Evolutionary conservation across 345 rosid species (phyloP).

Genomic region (Acer negundo): DNA sequence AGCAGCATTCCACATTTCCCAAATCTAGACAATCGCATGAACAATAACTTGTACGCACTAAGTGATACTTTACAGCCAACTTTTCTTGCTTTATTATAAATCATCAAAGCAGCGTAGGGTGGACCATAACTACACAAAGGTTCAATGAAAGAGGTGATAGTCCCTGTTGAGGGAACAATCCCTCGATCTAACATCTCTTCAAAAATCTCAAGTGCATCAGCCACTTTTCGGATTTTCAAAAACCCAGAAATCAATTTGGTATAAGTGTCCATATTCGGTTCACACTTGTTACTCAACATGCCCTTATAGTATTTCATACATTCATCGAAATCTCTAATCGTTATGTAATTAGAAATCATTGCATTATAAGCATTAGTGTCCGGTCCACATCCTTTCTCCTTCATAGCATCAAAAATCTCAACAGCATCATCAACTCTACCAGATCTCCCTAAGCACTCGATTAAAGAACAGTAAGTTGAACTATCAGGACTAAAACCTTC

Average conservation of each 20-base stretch:
- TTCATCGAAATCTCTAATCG: slow-evolving; percentile 54
- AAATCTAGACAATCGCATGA: slow-evolving; percentile 78
- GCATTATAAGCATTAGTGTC: slow-evolving; percentile 68
- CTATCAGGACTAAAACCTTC: slow-evolving; percentile 57
- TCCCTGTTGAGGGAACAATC: slow-evolving; percentile 65
- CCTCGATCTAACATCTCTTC: slow-evolving; percentile 73
- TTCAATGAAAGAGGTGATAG: slow-evolving; percentile 59
- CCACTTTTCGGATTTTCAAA: slow-evolving; percentile 70
- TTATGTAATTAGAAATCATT: slow-evolving; percentile 68
- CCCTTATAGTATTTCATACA: slow-evolving; percentile 50
- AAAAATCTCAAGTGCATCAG: slow-evolving; percentile 86
- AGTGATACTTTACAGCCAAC: slow-evolving; percentile 68
- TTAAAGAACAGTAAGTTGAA: slow-evolving; percentile 55
- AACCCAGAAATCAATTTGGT: slow-evolving; percentile 58
- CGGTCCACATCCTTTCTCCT: slow-evolving; percentile 46
- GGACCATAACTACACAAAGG: slow-evolving; percentile 86
- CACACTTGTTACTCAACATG: slow-evolving; percentile 52
- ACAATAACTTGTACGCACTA: slow-evolving; percentile 72
- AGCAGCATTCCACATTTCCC: slow-evolving; percentile 92
- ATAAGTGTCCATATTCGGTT: slow-evolving; percentile 65
- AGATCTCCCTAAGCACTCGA: slow-evolving; percentile 83
- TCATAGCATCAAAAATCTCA: slow-evolving; percentile 55
- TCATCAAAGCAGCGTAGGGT: slow-evolving; percentile 79
- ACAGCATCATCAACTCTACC: slow-evolving; percentile 65
- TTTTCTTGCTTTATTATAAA: slow-evolving; percentile 74